Percentiles rank a stretch among this genome's conserved stretches.
Evolutionary conservation across 73 alveolate species (phyloP).

Genomic region (Paramecium caudatum): DNA sequence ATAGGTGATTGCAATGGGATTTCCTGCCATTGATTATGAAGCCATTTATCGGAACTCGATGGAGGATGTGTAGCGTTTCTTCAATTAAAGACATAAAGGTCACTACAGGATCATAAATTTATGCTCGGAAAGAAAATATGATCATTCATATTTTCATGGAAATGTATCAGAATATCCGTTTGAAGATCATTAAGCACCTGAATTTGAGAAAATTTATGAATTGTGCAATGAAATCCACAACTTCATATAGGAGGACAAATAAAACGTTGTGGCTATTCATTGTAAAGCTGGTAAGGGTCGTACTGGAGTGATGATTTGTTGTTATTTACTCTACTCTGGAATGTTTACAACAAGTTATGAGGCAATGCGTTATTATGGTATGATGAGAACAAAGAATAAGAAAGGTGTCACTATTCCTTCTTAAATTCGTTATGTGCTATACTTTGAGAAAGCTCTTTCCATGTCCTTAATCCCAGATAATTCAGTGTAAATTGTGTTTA

Average conservation of each 20-base stretch:
- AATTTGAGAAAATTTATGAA: slow-evolving; percentile 90
- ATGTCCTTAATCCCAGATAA: slow-evolving; percentile 71
- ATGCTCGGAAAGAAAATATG: slow-evolving; percentile 92
- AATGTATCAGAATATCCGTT: slow-evolving; percentile 91
- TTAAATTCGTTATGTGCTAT: slow-evolving; percentile 95
- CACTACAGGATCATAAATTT: slow-evolving; percentile 92
- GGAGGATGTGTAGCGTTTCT: slow-evolving; percentile 91
- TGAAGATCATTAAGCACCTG: slow-evolving; percentile 98
- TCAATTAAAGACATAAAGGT: slow-evolving; percentile 90
- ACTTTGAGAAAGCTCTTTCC: slow-evolving; percentile 87
- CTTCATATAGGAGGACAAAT: slow-evolving; percentile 82
- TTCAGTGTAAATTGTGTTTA: slow-evolving; percentile 68
- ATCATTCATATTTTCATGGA: slow-evolving; percentile 79
- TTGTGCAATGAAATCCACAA: slow-evolving; percentile 89
- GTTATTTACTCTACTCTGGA: slow-evolving; percentile 92
- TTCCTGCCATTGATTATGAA: slow-evolving; percentile 93
- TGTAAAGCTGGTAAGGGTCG: slow-evolving; percentile 99
- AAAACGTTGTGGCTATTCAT: slow-evolving; percentile 97
- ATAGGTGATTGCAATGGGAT: slow-evolving; percentile 99
- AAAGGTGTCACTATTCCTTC: slow-evolving; percentile 99
- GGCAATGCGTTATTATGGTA: slow-evolving; percentile 94
- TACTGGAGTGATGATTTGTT: slow-evolving; percentile 99
- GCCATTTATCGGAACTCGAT: slow-evolving; percentile 93
- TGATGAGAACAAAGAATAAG: slow-evolving; percentile 95
- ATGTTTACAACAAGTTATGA: slow-evolving; percentile 89